Conservation (phyloP, 371 early-diverging fungal genomes). For the Syncephalastrum contaminatum region DNA sequence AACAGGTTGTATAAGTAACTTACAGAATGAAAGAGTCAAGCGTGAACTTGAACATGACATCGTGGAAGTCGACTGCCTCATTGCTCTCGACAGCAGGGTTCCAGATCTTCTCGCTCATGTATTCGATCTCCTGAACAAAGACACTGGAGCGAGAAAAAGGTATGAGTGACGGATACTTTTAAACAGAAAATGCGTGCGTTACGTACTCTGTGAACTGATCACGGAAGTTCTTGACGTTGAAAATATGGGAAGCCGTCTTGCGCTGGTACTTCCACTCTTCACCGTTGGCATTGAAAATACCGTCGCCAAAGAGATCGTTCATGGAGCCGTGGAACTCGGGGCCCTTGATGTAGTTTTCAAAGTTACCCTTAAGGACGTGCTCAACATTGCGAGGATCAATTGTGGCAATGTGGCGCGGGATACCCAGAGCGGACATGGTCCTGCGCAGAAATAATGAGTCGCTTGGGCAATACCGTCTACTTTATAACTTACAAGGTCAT, state of each 20-base stretch:
- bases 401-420: constrained; percentile 30
- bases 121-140: constrained; percentile 46
- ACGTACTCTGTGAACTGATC: constrained; percentile 56
- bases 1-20: constrained; percentile 1
- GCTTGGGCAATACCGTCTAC: neutral
- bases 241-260: constrained; percentile 69
- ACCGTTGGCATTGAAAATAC: constrained; percentile 75
- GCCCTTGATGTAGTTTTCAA: constrained; percentile 62
- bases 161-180: neutral
- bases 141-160: constrained; percentile 19
- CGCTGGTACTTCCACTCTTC: constrained; percentile 66
- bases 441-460: constrained; percentile 10
- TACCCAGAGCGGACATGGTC: constrained; percentile 26
- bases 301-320: constrained; percentile 62
- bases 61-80: constrained; percentile 35
- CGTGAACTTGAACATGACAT: constrained; percentile 45
- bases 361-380: constrained; percentile 45
- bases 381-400: constrained; percentile 47
- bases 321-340: constrained; percentile 30
- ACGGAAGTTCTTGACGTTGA: constrained; percentile 72
- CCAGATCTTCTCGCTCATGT: constrained; percentile 23
- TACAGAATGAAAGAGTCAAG: constrained; percentile 54
- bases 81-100: constrained; percentile 29
- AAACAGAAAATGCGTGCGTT: neutral
- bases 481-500: constrained; percentile 21